These are phyloP conservation scores for Tausonia pullulans DNA, from an alignment of 1,284 basidiomycete species.

Conservation along the genomic window DNA sequence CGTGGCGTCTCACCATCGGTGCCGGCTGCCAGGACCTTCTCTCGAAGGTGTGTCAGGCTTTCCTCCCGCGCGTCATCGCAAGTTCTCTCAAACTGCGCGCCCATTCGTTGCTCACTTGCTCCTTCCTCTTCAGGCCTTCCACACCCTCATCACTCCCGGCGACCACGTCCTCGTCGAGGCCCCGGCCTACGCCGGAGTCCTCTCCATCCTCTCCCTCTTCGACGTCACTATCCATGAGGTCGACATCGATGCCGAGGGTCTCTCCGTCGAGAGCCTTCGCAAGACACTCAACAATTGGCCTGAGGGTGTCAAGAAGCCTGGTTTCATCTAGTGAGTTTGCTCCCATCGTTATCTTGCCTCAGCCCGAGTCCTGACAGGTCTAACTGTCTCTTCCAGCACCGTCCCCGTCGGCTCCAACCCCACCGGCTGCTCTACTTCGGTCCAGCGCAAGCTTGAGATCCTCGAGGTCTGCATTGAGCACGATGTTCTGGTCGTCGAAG, in stretches of 20 bases:
- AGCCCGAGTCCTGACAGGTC: not conserved
- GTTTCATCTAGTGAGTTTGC: constrained; percentile 51
- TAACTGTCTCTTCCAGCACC: constrained; percentile 40
- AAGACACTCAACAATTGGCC: constrained; percentile 66
- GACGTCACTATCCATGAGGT: constrained; percentile 56
- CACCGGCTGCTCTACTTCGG: constrained; percentile 62
- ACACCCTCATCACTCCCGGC: constrained; percentile 58
- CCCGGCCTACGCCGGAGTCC: constrained; percentile 59
- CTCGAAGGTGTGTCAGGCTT: constrained; percentile 50
- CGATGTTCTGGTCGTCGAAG: constrained; percentile 76
- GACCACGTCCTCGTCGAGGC: constrained; percentile 75
- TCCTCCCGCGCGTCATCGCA: too few species aligned
- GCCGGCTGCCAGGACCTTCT: constrained; percentile 79
- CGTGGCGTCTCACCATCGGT: constrained; percentile 67
- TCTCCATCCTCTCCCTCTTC: constrained; percentile 28
- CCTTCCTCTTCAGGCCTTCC: constrained; percentile 36
- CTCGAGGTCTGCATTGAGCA: constrained; percentile 62
- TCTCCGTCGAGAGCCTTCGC: constrained; percentile 53
- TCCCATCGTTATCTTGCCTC: not conserved
- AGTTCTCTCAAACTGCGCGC: constrained; percentile 9
- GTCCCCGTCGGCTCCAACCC: constrained; percentile 60
- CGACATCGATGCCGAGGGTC: constrained; percentile 64
- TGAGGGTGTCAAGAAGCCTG: constrained; percentile 56
- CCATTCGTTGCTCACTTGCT: not conserved
- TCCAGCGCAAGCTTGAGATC: constrained; percentile 64